Evolutionary conservation across 2,329 filamentous ascomycete genomes (phyloP), one percentile per base, ranked within the genome.

Genomic region (Blastomyces emzantsi): DNA sequence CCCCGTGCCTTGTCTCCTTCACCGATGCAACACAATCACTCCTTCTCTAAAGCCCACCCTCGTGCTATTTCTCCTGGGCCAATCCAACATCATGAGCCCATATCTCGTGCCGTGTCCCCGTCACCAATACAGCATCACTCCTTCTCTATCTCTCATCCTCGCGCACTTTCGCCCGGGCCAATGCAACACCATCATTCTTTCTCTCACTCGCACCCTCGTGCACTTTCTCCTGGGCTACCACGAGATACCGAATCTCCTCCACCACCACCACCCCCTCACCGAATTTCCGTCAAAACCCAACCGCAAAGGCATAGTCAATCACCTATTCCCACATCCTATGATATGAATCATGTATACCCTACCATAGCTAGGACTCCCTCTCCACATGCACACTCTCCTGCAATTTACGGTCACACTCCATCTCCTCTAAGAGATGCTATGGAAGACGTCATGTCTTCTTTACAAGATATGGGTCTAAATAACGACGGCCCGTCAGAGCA

Each of bases 371-470:
- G 81, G 67, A 79, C 77, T 11, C 79, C 80, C 7, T 84, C 83
- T 9, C 80, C 81, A 11, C 73, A 71, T 17, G 73, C 75, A 13
- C 75, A 85, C 3, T 92, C 90, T 5, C 86, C 89, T 1, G 85
- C 82, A 56, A 79, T 80, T 49, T 84, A 82, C 55, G 86, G 86
- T 1, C 79, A 90, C 73, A 99, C 94, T 0, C 94, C 94, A 0
- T 97, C 94, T 2, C 94, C 94, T 0, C 79, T 99, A 2, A 84
- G 94, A 64, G 91, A 92, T 74, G 94, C 94, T 0, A 99, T 99
- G 92, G 93, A 97, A 72, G 93, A 95, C 75, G 92, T 99, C 3
- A 97, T 97, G 86, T 91, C 94, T 68, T 95, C 94, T 63, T 77
- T 99, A 54, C 88, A 96, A 72, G 92, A 92, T 65, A 90, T 99